Conservation (phyloP, 1,284 basidiomycete species). For the Boletus semigastroideus region DNA sequence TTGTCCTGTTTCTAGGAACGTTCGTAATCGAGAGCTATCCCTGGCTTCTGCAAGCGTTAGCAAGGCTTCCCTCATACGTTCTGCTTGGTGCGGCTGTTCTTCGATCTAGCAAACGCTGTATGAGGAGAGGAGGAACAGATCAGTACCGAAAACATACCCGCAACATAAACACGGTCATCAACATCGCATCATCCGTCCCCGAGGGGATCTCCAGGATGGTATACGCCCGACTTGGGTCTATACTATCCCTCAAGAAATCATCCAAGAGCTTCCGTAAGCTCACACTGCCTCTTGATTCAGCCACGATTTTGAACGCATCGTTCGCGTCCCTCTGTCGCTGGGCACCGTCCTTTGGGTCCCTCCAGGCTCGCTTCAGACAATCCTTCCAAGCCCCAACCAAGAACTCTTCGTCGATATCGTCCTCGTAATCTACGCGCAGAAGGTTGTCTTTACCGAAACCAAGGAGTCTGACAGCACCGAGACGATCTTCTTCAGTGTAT, state of each 20-base stretch:
- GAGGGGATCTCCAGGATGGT: constrained; percentile 67
- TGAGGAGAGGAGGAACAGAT: constrained; percentile 6
- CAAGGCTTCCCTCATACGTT: constrained; percentile 68
- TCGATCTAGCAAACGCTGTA: constrained; percentile 49
- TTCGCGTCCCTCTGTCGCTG: constrained; percentile 51
- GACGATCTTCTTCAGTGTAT: constrained; percentile 57
- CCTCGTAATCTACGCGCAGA: constrained; percentile 61
- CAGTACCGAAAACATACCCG: constrained; percentile 50
- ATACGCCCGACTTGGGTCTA: constrained; percentile 75
- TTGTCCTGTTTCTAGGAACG: constrained; percentile 62
- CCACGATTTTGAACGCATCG: constrained; percentile 64
- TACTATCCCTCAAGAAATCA: constrained; percentile 52
- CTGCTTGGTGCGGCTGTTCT: constrained; percentile 62
- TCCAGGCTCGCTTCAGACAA: constrained; percentile 61
- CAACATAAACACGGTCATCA: constrained; percentile 73
- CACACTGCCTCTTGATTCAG: constrained; percentile 55
- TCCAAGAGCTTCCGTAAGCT: constrained; percentile 52
- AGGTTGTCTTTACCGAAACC: constrained; percentile 65
- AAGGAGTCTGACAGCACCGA: constrained; percentile 46
- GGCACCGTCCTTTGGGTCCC: constrained; percentile 45
- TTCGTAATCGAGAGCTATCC: constrained; percentile 68
- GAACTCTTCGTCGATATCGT: constrained; percentile 68
- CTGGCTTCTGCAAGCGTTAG: constrained; percentile 68
- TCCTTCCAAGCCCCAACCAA: constrained; percentile 68
- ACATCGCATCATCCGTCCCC: constrained; percentile 73